These are phyloP conservation scores for Aspergillus viridinutans DNA, from an alignment of 2,329 filamentous ascomycete genomes.

Conservation along the genomic window DNA sequence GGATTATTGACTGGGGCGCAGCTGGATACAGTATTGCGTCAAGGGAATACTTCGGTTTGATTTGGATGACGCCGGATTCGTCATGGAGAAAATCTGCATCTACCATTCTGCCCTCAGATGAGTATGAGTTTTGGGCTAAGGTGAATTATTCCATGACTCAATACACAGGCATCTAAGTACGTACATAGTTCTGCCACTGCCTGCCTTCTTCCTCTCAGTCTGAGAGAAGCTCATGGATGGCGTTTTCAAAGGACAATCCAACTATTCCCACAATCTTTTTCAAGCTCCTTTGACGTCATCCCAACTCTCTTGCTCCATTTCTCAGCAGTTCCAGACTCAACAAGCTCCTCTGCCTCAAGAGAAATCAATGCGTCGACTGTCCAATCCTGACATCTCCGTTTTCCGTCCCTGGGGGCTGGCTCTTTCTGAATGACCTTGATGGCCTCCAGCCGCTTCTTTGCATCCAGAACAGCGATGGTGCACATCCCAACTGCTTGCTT, in stretches of 20 bases:
- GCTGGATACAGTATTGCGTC: constrained; percentile 11
- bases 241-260: neutral
- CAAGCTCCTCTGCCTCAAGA: constrained; percentile 24
- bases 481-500: too few relatives aligned
- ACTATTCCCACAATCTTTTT: neutral
- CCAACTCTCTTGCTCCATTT: constrained; percentile 23
- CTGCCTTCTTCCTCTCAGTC: too few relatives aligned
- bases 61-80: constrained; percentile 6
- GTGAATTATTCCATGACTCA: constrained; percentile 9
- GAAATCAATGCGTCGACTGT: constrained; percentile 20
- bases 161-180: constrained; percentile 1
- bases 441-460: too few relatives aligned
- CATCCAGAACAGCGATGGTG: too few relatives aligned
- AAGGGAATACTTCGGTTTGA: constrained; percentile 11
- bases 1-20: constrained; percentile 11
- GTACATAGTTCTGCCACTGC: too few relatives aligned
- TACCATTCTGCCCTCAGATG: constrained; percentile 4
- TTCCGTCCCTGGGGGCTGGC: too few relatives aligned
- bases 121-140: constrained; percentile 11
- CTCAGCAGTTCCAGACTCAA: constrained; percentile 19
- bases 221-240: too few relatives aligned
- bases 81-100: constrained; percentile 5
- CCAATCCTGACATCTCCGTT: too few relatives aligned
- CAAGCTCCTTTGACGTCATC: constrained; percentile 9
- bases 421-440: too few relatives aligned